Evolutionary conservation across 2,329 filamentous ascomycete species (phyloP).

Genomic region (Colletotrichum lupini): DNA sequence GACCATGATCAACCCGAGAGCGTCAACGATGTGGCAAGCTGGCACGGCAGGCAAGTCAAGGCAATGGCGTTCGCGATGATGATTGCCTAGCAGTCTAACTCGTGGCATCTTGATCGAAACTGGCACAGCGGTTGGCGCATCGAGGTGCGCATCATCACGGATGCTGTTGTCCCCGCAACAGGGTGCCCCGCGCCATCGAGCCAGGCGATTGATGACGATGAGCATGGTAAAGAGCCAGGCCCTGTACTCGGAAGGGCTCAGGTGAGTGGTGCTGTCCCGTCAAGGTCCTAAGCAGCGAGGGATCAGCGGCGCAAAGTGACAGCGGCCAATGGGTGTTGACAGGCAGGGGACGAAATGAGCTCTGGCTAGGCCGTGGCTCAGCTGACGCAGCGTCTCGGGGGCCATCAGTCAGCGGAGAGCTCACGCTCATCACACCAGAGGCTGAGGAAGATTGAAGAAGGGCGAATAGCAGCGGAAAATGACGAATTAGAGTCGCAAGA

Average conservation of each 20-base stretch:
- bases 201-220: slow-evolving; percentile 25
- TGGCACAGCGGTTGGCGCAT: background rate
- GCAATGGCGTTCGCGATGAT: background rate
- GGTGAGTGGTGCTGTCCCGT: slow-evolving; percentile 5
- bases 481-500: slow-evolving; percentile 9
- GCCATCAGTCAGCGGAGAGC: background rate
- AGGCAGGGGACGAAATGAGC: slow-evolving; percentile 16
- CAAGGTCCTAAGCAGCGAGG: background rate
- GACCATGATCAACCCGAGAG: background rate
- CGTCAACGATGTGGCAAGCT: background rate
- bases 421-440: background rate
- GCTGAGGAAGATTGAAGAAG: background rate
- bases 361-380: slow-evolving; percentile 25
- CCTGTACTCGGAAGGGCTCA: slow-evolving; percentile 11
- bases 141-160: slow-evolving; percentile 3
- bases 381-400: slow-evolving; percentile 21
- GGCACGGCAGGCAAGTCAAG: slow-evolving; percentile 8
- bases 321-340: slow-evolving; percentile 16
- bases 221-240: background rate
- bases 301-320: slow-evolving; percentile 24
- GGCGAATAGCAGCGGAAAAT: background rate
- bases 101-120: slow-evolving; percentile 1
- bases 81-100: background rate
- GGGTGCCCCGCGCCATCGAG: slow-evolving; percentile 8
- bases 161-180: slow-evolving; percentile 6